A percentile compares a stretch with the other conserved stretches of the same genome.
Conservation (phyloP, 2,329 filamentous ascomycete species). For the Monosporascus sp. region DNA sequence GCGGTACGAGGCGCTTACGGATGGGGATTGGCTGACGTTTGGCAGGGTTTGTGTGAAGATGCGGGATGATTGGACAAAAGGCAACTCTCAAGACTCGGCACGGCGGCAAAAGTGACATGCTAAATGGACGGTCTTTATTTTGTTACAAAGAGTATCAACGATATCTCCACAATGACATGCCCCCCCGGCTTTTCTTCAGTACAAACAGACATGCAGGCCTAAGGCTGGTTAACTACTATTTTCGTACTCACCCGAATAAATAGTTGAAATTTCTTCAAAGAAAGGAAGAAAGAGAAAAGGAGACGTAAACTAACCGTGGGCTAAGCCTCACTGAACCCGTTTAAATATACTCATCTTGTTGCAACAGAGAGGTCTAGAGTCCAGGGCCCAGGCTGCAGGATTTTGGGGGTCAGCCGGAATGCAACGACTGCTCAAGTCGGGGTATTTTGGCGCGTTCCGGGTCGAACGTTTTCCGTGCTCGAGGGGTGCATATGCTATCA, state of each 20-base stretch:
- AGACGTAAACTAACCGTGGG: background rate
- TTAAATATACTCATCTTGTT: background rate
- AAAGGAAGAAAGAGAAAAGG: too few species aligned
- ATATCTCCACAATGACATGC: background rate
- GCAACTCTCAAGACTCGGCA: slow-evolving; percentile 22
- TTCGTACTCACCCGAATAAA: too few species aligned
- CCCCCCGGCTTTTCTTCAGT: too few species aligned
- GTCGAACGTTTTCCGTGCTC: background rate
- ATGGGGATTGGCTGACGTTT: slow-evolving; percentile 29
- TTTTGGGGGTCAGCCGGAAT: background rate
- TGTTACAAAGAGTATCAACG: background rate
- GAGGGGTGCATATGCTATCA: background rate
- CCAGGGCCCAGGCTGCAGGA: background rate
- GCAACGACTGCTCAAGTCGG: background rate
- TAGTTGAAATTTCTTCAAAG: too few species aligned
- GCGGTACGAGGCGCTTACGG: slow-evolving; percentile 22
- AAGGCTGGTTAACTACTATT: background rate
- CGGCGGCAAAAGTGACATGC: slow-evolving; percentile 24
- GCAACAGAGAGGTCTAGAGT: background rate
- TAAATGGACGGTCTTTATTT: background rate
- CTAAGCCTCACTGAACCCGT: background rate
- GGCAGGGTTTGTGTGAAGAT: slow-evolving; percentile 16
- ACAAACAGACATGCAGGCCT: too few species aligned
- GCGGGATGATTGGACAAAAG: slow-evolving; percentile 23
- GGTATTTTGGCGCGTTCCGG: background rate